Evolutionary conservation across 2,329 filamentous ascomycete species (phyloP), one percentile per base, ranked within the genome.

Genomic region (Epichloe uncinata): DNA sequence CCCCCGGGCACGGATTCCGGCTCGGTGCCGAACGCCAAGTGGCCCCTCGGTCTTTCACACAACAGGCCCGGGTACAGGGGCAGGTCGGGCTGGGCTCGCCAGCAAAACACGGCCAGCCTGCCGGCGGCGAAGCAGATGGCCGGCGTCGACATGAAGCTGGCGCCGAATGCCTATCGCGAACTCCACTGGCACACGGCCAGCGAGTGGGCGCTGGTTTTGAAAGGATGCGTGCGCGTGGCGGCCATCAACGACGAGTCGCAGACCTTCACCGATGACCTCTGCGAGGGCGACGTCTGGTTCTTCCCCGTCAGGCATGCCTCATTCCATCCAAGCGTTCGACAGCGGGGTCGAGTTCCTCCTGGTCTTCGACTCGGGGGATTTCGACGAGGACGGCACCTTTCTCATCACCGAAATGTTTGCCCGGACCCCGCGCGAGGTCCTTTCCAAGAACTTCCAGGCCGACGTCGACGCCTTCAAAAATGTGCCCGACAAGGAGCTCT

Each of bases 111-210:
- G 0, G 62, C 61, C 1, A 72, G 76, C 9, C 67, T 81, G 51
- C 77, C 78, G 2, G 52, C 58, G 0, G 68, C 74, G 6, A 73
- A 63, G 3, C 64, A 61, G 13, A 78, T 80, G 73, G 76, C 77
- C 0, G 77, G 75, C 42, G 77, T 80, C 0, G 72, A 80, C 54
- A 80, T 80, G 77, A 70, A 75, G 40, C 67, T 81, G 1, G 71
- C 69, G n/a, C 70, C 75, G 0, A 64, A 75, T 26, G 77, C 73
- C 0, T 82, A 82, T 53, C 73, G 81, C 18, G 79, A 84, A 59
- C 64, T 84, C 20, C 81, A 84, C 55, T 84, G 76, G 77, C 77
- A 81, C 55, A 75, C 71, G 37, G 69, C 73, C 38, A 70, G 65
- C 45, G 67, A 78, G 55, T 78, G 74, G 74, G 66, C 72, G 0